Evolutionary conservation across 805 yeast genomes (phyloP).

Genomic region (Myxozyma neotropica): DNA sequence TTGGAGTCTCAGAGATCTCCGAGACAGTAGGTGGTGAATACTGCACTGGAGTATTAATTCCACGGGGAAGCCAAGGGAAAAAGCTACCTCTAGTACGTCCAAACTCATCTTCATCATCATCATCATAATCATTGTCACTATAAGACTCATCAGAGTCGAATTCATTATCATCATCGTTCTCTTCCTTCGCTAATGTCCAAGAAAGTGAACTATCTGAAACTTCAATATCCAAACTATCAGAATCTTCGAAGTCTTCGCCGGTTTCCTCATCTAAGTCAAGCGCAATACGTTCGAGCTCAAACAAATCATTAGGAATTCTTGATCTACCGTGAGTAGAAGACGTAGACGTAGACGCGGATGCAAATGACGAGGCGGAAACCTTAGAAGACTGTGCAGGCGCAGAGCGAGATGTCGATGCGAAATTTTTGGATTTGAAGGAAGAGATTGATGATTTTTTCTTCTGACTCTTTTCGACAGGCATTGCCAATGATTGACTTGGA

Average conservation of each 20-base stretch:
- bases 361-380: background rate
- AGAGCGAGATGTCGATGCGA: background rate
- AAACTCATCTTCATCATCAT: conserved; percentile 44
- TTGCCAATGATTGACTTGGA: background rate
- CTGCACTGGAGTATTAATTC: conserved; percentile 19
- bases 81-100: conserved; percentile 44
- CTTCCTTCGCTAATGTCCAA: conserved; percentile 51
- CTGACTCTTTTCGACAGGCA: background rate
- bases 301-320: conserved; percentile 15
- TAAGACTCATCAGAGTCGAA: conserved; percentile 41
- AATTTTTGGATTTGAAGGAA: conserved; percentile 10
- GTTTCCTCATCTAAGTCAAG: conserved; percentile 50
- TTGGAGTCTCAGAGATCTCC: background rate
- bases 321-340: conserved; percentile 1
- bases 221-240: conserved; percentile 41
- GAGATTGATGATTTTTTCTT: conserved; percentile 4
- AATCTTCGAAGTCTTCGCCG: conserved; percentile 57
- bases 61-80: conserved; percentile 40
- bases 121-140: conserved; percentile 49
- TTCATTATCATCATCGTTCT: conserved; percentile 43
- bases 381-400: background rate
- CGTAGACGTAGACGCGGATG: background rate
- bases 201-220: conserved; percentile 20
- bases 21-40: background rate
- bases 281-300: conserved; percentile 35